Evolutionary conservation across 495 filamentous ascomycete genomes (phyloP).

Genomic region (Aspergillus cristatus): DNA sequence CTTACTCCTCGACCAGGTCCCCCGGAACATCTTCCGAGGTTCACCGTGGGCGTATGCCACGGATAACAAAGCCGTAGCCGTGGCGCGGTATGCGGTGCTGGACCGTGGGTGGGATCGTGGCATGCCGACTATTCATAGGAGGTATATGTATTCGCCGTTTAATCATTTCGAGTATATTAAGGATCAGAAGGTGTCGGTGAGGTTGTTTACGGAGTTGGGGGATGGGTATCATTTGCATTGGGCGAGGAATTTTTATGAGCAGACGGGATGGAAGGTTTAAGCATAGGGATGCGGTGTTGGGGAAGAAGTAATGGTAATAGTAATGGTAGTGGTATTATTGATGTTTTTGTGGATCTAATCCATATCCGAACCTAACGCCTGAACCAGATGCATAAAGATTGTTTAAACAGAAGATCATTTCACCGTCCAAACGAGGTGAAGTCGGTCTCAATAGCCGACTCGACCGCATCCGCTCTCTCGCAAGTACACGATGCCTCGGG

Average conservation of each 20-base stretch:
- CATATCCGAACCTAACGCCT: too few relatives aligned
- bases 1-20: slow-evolving; percentile 26
- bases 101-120: slow-evolving; percentile 20
- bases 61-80: slow-evolving; percentile 20
- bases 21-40: slow-evolving; percentile 25
- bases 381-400: too few relatives aligned
- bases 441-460: slow-evolving; percentile 55
- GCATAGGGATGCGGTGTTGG: slow-evolving; percentile 17
- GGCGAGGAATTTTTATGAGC: slow-evolving; percentile 8
- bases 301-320: slow-evolving; percentile 1
- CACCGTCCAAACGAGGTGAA: too few relatives aligned
- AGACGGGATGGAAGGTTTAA: slow-evolving; percentile 13
- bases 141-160: slow-evolving; percentile 28
- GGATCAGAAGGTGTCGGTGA: slow-evolving; percentile 18
- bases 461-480: slow-evolving; percentile 55
- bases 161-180: slow-evolving; percentile 24
- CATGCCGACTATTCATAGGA: slow-evolving; percentile 13
- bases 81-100: slow-evolving; percentile 15
- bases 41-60: slow-evolving; percentile 19
- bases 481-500: slow-evolving; percentile 74
- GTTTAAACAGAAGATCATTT: too few relatives aligned
- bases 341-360: background rate
- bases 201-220: slow-evolving; percentile 17
- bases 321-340: background rate
- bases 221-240: slow-evolving; percentile 12